phyloP scores from a whole-genome alignment of 805 yeast genomes.

The Danielia oregonensis region DNA sequence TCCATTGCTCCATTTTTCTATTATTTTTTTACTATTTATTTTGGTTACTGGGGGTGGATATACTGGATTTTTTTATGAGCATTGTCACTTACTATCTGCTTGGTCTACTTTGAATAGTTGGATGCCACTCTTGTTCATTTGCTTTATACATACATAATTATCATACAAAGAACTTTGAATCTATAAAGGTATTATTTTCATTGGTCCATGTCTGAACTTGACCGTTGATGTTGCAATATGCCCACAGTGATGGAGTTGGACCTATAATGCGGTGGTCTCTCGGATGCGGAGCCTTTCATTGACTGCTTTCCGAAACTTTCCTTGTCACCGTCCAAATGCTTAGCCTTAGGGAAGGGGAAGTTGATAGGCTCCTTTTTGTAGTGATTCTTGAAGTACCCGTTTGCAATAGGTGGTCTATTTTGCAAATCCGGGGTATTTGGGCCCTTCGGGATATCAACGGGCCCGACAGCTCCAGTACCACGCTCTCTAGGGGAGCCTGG shows the following conservation, averaged over 20 bases:
- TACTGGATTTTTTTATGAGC: conserved; percentile 1
- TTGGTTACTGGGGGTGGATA: conserved; percentile 7
- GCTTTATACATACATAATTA: background rate
- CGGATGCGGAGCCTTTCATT: background rate
- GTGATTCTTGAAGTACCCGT: conserved; percentile 38
- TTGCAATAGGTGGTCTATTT: background rate
- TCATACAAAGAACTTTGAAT: background rate
- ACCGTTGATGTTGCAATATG: conserved; percentile 27
- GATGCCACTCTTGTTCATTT: conserved; percentile 2
- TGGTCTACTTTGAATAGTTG: conserved; percentile 1
- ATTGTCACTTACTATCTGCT: background rate
- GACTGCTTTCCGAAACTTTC: conserved; percentile 20
- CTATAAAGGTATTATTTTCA: background rate
- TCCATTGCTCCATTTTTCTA: conserved; percentile 3
- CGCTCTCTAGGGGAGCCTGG: background rate
- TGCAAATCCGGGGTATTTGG: conserved; percentile 1
- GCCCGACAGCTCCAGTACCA: background rate
- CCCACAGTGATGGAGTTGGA: conserved; percentile 41
- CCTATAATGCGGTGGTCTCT: conserved; percentile 28
- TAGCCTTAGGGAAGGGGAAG: conserved; percentile 39
- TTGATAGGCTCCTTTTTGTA: conserved; percentile 43
- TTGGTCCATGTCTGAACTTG: background rate
- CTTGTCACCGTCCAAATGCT: conserved; percentile 35
- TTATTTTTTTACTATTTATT: conserved; percentile 3
- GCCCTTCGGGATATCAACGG: background rate